These are phyloP conservation scores for Trichoderma sp. DNA, from an alignment of 2,329 filamentous ascomycete species.

Conservation along the genomic window DNA sequence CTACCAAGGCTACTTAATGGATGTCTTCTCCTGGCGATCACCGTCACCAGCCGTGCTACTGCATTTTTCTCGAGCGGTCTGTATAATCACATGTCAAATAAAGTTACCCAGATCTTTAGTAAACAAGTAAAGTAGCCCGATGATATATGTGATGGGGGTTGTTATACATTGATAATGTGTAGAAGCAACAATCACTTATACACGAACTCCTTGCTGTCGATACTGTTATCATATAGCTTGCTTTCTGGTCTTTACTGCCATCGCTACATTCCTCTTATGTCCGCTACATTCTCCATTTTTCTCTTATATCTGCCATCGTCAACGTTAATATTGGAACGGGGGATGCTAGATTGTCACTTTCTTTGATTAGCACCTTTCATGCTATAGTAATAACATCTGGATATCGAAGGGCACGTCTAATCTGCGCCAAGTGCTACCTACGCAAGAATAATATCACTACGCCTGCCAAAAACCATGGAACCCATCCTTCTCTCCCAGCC, in stretches of 20 bases:
- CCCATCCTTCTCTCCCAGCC: background rate
- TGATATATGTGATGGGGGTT: background rate
- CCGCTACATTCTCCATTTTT: background rate
- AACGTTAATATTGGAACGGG: background rate
- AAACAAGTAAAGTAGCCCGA: background rate
- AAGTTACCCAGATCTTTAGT: background rate
- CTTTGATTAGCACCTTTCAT: background rate
- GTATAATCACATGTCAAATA: background rate
- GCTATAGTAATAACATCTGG: background rate
- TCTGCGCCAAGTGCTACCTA: background rate
- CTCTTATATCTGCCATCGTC: background rate
- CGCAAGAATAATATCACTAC: background rate
- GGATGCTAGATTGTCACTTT: background rate
- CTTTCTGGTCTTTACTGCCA: background rate
- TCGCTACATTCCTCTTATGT: background rate
- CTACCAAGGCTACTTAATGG: background rate
- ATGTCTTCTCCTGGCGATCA: background rate
- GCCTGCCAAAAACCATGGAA: background rate
- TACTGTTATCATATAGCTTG: too few relatives aligned
- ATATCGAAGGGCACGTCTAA: background rate
- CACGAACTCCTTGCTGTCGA: too few relatives aligned
- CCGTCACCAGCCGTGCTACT: background rate
- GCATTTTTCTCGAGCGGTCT: background rate
- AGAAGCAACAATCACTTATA: background rate
- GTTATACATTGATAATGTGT: background rate